Evolutionary conservation across 768 basidiomycete species (phyloP).

Genomic region (Amanita jacksonii): DNA sequence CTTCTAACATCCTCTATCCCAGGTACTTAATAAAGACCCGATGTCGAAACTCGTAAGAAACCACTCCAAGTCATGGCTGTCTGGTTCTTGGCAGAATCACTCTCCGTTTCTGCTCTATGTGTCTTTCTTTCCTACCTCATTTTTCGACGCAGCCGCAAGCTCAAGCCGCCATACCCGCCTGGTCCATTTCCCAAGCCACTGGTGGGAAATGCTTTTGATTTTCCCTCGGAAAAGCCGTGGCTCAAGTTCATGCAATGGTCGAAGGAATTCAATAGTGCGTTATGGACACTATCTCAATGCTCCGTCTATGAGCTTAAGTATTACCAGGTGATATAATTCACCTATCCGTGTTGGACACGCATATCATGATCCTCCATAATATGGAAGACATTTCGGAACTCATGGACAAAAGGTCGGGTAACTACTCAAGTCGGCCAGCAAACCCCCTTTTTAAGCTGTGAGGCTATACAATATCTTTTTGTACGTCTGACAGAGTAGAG

Average conservation of each 20-base stretch:
- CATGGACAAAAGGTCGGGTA: constrained; percentile 9
- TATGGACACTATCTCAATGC: not conserved
- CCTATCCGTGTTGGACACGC: not conserved
- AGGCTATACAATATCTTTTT: not conserved
- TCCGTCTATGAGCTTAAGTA: not conserved
- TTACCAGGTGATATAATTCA: constrained; percentile 6
- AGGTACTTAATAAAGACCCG: no score
- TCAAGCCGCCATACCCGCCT: not conserved
- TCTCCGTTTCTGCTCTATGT: no score
- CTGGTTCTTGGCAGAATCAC: no score
- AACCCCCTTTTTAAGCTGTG: constrained; percentile 15
- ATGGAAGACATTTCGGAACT: constrained; percentile 6
- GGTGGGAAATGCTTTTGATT: constrained; percentile 1
- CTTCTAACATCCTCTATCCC: no score
- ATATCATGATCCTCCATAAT: constrained; percentile 8
- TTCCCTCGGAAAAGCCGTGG: constrained; percentile 1
- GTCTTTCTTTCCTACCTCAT: not conserved
- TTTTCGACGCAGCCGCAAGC: not conserved
- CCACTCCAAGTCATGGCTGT: no score
- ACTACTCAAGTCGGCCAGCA: constrained; percentile 16
- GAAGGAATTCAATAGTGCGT: not conserved
- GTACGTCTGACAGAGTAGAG: not conserved
- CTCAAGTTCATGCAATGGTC: constrained; percentile 4
- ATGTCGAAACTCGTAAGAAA: no score
- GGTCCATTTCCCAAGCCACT: not conserved